These are phyloP conservation scores for Aspergillus conjunctus DNA, from an alignment of 495 filamentous ascomycete species.

Conservation along the genomic window DNA sequence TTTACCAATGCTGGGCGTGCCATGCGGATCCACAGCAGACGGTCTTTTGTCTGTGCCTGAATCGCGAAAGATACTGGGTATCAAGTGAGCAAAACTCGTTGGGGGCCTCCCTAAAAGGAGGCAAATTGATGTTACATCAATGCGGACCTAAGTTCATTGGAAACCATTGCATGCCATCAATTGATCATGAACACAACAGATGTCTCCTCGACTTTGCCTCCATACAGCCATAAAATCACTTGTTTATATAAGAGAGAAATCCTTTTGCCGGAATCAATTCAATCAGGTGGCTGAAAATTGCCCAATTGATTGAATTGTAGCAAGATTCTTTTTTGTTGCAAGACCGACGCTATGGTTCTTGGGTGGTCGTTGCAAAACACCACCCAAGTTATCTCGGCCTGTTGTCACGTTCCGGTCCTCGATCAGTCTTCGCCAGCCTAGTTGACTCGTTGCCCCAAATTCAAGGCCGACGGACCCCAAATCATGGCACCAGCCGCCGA, in stretches of 20 bases:
- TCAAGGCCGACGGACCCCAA: slow-evolving; percentile 45
- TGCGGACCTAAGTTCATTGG: slow-evolving; percentile 22
- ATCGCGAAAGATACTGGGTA: slow-evolving; percentile 29
- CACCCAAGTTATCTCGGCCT: slow-evolving; percentile 33
- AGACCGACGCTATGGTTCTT: slow-evolving; percentile 28
- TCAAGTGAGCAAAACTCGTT: slow-evolving; percentile 42
- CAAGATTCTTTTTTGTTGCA: slow-evolving; percentile 47
- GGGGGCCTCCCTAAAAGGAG: slow-evolving; percentile 32
- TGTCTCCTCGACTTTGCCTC: slow-evolving; percentile 32
- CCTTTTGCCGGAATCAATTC: slow-evolving; percentile 55
- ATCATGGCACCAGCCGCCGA: slow-evolving; percentile 57
- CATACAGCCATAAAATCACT: slow-evolving; percentile 36
- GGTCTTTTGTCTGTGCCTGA: slow-evolving; percentile 35
- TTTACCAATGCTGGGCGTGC: slow-evolving; percentile 47
- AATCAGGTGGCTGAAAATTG: slow-evolving; percentile 31
- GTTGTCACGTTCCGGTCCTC: slow-evolving; percentile 46
- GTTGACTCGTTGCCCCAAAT: slow-evolving; percentile 29
- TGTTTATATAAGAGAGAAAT: slow-evolving; percentile 32
- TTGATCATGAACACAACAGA: slow-evolving; percentile 43
- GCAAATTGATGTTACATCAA: slow-evolving; percentile 18
- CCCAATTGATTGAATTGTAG: slow-evolving; percentile 36
- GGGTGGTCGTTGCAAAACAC: slow-evolving; percentile 23
- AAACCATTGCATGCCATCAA: slow-evolving; percentile 27
- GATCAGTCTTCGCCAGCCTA: slow-evolving; percentile 21
- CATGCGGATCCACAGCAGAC: slow-evolving; percentile 45